phyloP scores from a whole-genome alignment of 1,284 basidiomycete genomes.

The Leucocoprinus gongylophorus region DNA sequence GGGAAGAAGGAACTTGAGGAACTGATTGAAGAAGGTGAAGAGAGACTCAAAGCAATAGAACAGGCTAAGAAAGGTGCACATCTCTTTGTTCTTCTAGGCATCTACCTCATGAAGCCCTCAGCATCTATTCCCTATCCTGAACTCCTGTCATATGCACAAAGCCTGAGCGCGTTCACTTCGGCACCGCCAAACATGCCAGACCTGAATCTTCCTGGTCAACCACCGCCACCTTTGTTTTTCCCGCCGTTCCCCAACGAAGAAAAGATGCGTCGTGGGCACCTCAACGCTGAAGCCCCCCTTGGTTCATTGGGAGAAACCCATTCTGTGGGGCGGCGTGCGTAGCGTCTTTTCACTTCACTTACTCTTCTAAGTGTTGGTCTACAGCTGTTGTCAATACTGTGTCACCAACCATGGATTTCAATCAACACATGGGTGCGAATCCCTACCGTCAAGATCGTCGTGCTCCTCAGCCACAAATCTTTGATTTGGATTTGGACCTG shows the following conservation, averaged over 20 bases:
- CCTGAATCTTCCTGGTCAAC: conserved; percentile 54
- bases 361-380: conserved; percentile 8
- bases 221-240: conserved; percentile 70
- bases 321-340: conserved; percentile 64
- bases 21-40: conserved; percentile 65
- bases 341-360: conserved; percentile 2
- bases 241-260: conserved; percentile 84
- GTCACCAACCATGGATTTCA: conserved; percentile 47
- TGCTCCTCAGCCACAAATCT: conserved; percentile 50
- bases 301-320: conserved; percentile 72
- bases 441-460: conserved; percentile 63
- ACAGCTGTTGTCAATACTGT: conserved; percentile 43
- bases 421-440: conserved; percentile 47
- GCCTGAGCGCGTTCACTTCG: conserved; percentile 73
- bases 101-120: conserved; percentile 23
- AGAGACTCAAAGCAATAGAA: conserved; percentile 59
- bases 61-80: conserved; percentile 60
- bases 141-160: conserved; percentile 72
- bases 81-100: background rate
- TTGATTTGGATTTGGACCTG: conserved; percentile 72
- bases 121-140: conserved; percentile 74
- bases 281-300: conserved; percentile 71
- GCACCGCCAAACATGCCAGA: conserved; percentile 81
- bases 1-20: conserved; percentile 61
- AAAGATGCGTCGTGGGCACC: conserved; percentile 72